These are phyloP conservation scores for Pythium scleroteichum DNA, from an alignment of 352 stramenopile species.

Conservation along the genomic window DNA sequence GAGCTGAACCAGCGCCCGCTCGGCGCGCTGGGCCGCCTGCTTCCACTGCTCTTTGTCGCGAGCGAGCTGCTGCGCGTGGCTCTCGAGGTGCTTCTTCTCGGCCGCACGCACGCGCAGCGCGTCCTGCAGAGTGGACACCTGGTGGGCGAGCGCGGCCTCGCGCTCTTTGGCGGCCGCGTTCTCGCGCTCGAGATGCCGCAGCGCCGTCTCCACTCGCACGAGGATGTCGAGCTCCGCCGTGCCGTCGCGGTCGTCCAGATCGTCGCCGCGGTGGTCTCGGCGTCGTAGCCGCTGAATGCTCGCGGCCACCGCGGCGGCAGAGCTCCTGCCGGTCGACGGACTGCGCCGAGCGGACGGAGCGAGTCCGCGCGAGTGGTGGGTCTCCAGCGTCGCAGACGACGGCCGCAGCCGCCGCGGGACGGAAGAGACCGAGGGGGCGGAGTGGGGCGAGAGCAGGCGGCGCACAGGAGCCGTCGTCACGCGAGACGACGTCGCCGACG, in stretches of 20 bases:
- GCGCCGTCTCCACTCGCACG: slow-evolving; percentile 59
- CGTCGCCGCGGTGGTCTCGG: slow-evolving; percentile 6
- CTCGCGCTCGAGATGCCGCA: slow-evolving; percentile 73
- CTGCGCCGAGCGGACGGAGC: not conserved
- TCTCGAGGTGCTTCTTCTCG: slow-evolving; percentile 58
- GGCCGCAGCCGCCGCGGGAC: not conserved
- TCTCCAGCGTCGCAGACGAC: not conserved
- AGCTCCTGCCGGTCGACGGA: not conserved
- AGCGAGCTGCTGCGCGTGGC: slow-evolving; percentile 40
- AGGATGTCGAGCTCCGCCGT: slow-evolving; percentile 62
- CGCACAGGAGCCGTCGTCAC: not conserved
- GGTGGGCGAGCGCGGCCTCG: slow-evolving; percentile 48
- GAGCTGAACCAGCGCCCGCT: slow-evolving; percentile 46
- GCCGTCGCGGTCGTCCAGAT: slow-evolving; percentile 14
- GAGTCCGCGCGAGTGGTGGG: not conserved
- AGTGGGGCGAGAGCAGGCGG: not conserved
- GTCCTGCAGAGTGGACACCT: slow-evolving; percentile 61
- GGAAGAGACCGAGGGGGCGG: not conserved
- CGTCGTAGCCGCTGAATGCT: slow-evolving; percentile 27
- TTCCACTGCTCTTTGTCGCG: slow-evolving; percentile 63
- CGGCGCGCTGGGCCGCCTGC: slow-evolving; percentile 44
- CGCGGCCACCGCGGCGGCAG: slow-evolving; percentile 18
- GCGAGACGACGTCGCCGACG: slow-evolving; percentile 6
- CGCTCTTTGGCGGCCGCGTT: slow-evolving; percentile 55
- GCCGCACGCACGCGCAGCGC: slow-evolving; percentile 45